Base-by-base conservation (phyloP, 2,329 filamentous ascomycete species). In the Alternaria arborescens region DNA sequence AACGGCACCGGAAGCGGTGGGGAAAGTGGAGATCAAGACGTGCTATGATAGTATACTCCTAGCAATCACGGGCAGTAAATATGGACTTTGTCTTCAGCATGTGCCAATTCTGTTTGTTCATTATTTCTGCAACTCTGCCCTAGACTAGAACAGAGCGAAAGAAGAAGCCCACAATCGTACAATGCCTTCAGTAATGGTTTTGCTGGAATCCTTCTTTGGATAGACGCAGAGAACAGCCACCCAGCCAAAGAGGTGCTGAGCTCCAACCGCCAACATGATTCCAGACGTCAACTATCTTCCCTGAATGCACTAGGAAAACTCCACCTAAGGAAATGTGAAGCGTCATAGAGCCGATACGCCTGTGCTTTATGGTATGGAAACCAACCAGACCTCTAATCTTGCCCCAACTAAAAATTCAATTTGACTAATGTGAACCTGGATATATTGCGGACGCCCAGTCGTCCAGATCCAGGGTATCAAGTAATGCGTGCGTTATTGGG, bases 1-100 rank as follows among this genome's bases (percentile, higher is more conserved):
- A 56, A 61, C 47, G 68, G 60, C 2, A n/a, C 43, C 40, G 60
- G 38, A 11, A 51, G 55, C 22, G 61, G 56, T 36, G 58, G 38
- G 32, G 61, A 24, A 12, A 47, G 28, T 30, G 62, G 53, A 8
- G 40, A 53, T n/a, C 16, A 59, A 2, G 40, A 55, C n/a, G 20
- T 24, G 24, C 14, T 55, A 24, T 52, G 7, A 26, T 22, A 16
- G 10, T 28, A 36, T 36, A 7, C 14, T 36, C 14, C 8, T 12
- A 32, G 30, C 40, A 6, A 58, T 57, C 2, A 22, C 18, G 11
- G 22, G 20, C 16, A 52, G 30, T 24, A 16, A 22, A 14, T 14
- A 38, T 14, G 22, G 18, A 28, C 12, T 11, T 34, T 16, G n/a
- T 36, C 20, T n/a, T 46, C 28, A 26, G 14, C 26, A 8, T 47